phyloP scores from a whole-genome alignment of 371 early-diverging fungal genomes.

The Coemansia sp. region DNA sequence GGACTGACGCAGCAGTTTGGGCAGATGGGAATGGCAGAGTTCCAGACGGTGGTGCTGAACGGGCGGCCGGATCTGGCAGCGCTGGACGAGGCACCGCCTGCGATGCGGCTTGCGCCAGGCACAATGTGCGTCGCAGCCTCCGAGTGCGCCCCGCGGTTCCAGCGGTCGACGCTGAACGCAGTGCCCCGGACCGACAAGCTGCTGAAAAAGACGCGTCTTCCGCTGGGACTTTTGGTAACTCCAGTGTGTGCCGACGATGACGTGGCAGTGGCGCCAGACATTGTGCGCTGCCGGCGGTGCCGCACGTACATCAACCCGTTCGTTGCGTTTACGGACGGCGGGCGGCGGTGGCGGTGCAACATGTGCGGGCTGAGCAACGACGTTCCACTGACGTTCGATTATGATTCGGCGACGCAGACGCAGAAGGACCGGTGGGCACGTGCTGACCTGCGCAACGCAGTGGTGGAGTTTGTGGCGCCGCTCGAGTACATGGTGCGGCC shows the following conservation, averaged over 20 bases:
- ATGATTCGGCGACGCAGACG: conserved; percentile 77
- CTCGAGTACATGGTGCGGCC: conserved; percentile 93
- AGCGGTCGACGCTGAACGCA: conserved; percentile 86
- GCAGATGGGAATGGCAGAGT: conserved; percentile 41
- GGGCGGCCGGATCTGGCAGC: conserved; percentile 63
- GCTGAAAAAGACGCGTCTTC: conserved; percentile 80
- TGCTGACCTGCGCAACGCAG: conserved; percentile 82
- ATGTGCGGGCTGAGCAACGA: conserved; percentile 91
- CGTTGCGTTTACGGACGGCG: conserved; percentile 90
- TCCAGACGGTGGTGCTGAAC: conserved; percentile 53
- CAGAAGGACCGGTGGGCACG: conserved; percentile 84
- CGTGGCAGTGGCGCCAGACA: conserved; percentile 79
- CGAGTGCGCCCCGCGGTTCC: conserved; percentile 74
- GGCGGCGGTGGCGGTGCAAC: conserved; percentile 94
- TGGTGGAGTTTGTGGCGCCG: conserved; percentile 88
- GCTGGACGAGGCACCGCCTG: conserved; percentile 58
- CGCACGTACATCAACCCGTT: conserved; percentile 96
- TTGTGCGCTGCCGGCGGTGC: conserved; percentile 93
- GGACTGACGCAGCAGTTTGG: conserved; percentile 43
- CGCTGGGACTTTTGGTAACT: conserved; percentile 84
- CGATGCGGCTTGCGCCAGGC: conserved; percentile 64
- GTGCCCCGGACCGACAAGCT: conserved; percentile 80
- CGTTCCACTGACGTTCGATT: conserved; percentile 88
- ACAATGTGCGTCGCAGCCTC: conserved; percentile 65
- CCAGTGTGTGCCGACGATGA: conserved; percentile 74